A percentile compares a stretch with the other conserved stretches of the same genome.
These are phyloP conservation scores for Fusarium secorum DNA, from an alignment of 2,329 filamentous ascomycete genomes.

Conservation along the genomic window DNA sequence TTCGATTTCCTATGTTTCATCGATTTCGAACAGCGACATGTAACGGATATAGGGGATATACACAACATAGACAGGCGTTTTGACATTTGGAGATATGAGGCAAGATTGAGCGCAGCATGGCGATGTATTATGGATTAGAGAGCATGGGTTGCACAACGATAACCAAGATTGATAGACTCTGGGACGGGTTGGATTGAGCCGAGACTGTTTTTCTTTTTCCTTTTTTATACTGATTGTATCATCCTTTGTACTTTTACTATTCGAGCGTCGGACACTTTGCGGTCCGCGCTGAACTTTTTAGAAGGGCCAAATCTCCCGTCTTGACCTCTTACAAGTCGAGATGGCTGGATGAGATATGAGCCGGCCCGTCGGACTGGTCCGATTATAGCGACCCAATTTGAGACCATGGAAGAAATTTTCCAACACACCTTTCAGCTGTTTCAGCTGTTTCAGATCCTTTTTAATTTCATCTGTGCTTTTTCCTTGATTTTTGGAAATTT, in stretches of 20 bases:
- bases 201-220: not conserved
- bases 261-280: constrained; percentile 5
- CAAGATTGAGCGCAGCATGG: constrained; percentile 17
- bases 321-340: constrained; percentile 16
- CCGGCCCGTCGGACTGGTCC: constrained; percentile 19
- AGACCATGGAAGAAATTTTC: constrained; percentile 9
- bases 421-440: constrained; percentile 2
- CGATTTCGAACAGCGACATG: constrained; percentile 24
- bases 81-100: constrained; percentile 11
- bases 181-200: constrained; percentile 14
- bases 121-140: constrained; percentile 34
- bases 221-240: not conserved
- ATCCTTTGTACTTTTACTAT: constrained; percentile 23
- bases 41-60: constrained; percentile 27
- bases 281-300: constrained; percentile 22
- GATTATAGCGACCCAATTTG: constrained; percentile 22
- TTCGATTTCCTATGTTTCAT: constrained; percentile 1
- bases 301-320: constrained; percentile 29
- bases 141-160: constrained; percentile 6
- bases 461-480: not conserved
- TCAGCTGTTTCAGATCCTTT: constrained; percentile 13
- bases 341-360: constrained; percentile 19
- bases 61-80: constrained; percentile 35
- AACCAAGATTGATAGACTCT: constrained; percentile 13
- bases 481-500: constrained; percentile 16